Conservation (phyloP, 164 flowering plant genomes). For the Berberis vulgaris region DNA sequence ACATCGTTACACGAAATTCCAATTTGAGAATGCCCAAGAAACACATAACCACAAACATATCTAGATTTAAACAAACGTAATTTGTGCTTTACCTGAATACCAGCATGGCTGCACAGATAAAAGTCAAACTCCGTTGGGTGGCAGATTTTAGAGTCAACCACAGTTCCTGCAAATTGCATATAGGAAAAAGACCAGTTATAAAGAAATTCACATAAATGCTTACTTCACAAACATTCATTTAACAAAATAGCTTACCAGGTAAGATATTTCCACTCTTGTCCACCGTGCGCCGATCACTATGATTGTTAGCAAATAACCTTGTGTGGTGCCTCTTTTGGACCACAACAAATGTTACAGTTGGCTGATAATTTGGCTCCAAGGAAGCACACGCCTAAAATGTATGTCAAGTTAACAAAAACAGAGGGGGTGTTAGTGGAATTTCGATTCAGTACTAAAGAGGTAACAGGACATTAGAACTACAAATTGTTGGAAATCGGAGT, state of each 20-base stretch:
- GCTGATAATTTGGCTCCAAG: slow-evolving; percentile 44
- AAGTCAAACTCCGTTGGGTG: slow-evolving; percentile 28
- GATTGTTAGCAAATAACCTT: slow-evolving; percentile 42
- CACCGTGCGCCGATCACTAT: slow-evolving; percentile 22
- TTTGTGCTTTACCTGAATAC: slow-evolving; percentile 49
- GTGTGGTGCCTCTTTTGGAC: slow-evolving; percentile 70
- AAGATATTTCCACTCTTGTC: slow-evolving; percentile 57
- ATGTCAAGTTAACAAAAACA: neutral
- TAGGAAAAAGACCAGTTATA: neutral
- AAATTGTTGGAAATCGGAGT: neutral
- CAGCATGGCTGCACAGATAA: slow-evolving; percentile 37
- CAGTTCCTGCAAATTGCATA: slow-evolving; percentile 44
- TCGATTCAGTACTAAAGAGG: no score
- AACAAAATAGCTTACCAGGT: slow-evolving; percentile 26
- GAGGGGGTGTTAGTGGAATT: no score
- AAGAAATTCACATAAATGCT: neutral
- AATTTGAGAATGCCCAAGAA: neutral
- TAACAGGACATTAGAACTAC: neutral
- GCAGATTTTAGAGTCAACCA: slow-evolving; percentile 82
- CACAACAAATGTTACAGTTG: slow-evolving; percentile 57
- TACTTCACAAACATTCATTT: neutral
- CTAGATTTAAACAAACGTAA: neutral
- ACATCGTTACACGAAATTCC: neutral
- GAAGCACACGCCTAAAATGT: slow-evolving; percentile 50
- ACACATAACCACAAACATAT: neutral